Evolutionary conservation across 139 green algal species (phyloP).

Genomic region (Micractinium sp.): DNA sequence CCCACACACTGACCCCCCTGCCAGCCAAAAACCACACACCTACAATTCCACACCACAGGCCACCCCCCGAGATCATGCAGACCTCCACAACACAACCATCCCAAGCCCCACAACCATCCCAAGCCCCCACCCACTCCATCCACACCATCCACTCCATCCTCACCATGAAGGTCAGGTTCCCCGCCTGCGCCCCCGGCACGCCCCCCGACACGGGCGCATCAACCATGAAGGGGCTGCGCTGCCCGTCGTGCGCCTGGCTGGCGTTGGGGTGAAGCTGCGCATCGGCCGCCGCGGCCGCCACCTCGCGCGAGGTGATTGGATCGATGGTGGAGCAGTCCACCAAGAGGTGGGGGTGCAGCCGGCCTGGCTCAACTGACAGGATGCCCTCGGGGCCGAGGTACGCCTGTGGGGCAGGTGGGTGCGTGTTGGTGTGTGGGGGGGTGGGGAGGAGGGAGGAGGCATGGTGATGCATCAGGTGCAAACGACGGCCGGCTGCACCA

Average conservation of each 20-base stretch:
- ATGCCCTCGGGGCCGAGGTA: conserved; percentile 42
- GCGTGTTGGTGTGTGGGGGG: no score
- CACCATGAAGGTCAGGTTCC: conserved; percentile 84
- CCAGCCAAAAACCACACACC: neutral
- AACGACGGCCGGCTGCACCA: no score
- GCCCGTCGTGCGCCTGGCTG: conserved; percentile 45
- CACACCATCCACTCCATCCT: neutral
- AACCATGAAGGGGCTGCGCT: conserved; percentile 55
- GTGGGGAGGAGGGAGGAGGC: neutral
- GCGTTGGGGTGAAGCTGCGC: conserved; percentile 42
- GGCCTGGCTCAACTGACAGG: neutral
- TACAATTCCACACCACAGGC: no score
- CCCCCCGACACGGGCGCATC: conserved; percentile 75
- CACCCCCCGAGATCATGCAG: no score
- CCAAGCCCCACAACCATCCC: neutral
- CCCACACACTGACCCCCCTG: neutral
- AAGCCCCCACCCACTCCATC: neutral
- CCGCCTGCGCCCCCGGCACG: conserved; percentile 64
- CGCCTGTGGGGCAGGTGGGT: neutral
- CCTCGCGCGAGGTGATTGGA: conserved; percentile 42
- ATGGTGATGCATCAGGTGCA: no score
- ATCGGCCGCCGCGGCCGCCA: conserved; percentile 36
- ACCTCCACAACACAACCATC: no score
- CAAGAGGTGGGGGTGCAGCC: conserved; percentile 47
- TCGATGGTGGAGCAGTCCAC: conserved; percentile 70